Evolutionary conservation across 495 filamentous ascomycete genomes (phyloP), one percentile per base, ranked within the genome.

Genomic region (Trichoderma asperelloides): DNA sequence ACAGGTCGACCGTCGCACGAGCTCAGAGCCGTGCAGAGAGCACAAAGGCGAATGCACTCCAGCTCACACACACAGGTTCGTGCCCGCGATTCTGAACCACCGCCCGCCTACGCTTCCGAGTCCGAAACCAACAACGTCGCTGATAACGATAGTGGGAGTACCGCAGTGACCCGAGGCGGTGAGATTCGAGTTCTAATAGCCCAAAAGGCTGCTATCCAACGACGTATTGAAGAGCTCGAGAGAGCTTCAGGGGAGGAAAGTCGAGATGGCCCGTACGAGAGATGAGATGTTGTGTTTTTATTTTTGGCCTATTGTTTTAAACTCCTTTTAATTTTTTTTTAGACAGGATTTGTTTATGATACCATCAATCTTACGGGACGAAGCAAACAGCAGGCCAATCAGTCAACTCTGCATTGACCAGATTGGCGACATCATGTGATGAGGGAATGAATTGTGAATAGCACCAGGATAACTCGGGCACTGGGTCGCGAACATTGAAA

Each of bases 161-260:
- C 51, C 28, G 51, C 25, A 15, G 45, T 49, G 15, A 23, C 25
- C 15, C 51, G 51, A 60, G 64, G 28, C 5, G 64, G 64, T 7
- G 64, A 65, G 64, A 65, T 65, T 28, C 39, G 49, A 18, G 64
- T 30, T 8, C 64, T 65, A 18, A 65, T 30, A 40, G 37, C 41
- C 4, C 64, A 65, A 28, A 65, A 65, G 41, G 64, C 16, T 18
- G 64, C 64, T 8, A 65, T 65, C 64, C 64, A 65, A 23, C 64
- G 64, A 15, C 64, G 64, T 3, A 65, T 65, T 21, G 64, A 65
- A 23, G 64, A 65, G 27, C 18, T 65, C 21, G 64, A 65, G 18
- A 41, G 40, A 23, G 64, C 23, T 15, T 60, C 51, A 9, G 51
- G 51, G 18, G 51, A 60, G 6, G 51, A 60, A 28, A 60, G 23